Evolutionary conservation across 805 yeast genomes (phyloP), one percentile per base, ranked within the genome.

Genomic region (Cyberlindnera maclurae): DNA sequence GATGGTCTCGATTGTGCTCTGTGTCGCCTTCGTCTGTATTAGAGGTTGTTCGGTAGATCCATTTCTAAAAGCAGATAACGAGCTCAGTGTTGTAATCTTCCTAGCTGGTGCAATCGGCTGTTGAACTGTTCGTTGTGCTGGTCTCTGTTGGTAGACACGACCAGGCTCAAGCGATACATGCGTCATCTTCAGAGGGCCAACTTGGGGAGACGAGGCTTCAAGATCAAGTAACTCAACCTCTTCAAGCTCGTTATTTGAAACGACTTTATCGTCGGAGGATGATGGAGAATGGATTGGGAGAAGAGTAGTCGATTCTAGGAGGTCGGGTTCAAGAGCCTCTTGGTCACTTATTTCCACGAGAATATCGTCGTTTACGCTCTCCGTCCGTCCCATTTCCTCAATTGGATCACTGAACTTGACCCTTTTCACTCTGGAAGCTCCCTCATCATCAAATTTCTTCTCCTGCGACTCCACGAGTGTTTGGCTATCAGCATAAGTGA

Each of bases 21-120:
- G 41, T 11, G 24, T 35, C 24, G 15, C 15, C 10, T 15, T 29
- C 20, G 26, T 28, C 33, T n/a, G 17, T 11, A 26, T 13, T 3
- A 15, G n/a, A 2, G 22, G 15, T 13, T 22, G 29, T 15, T 33
- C 13, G 12, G 15, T 26, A 5, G 35, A 12, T 3, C 37, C 45
- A 41, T 44, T 42, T 28, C 39, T 37, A 29, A 43, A 50, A 2
- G 50, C 45, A 4, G 51, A 41, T 12, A 46, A 36, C 6, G 16
- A 15, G 27, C 26, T 16, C 29, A 33, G 11, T 24, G 36, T 22
- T 17, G 27, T 37, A 17, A 36, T n/a, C 13, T 29, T 30, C 11
- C 17, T 31, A 16, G 12, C n/a, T 22, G 34, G n/a, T 31, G 26
- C 28, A 13, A 31, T 18, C 12, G 15, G 7, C 5, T 18, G 29